phyloP scores from a whole-genome alignment of 2,329 filamentous ascomycete genomes.

The Neopestalotiopsis sp. region DNA sequence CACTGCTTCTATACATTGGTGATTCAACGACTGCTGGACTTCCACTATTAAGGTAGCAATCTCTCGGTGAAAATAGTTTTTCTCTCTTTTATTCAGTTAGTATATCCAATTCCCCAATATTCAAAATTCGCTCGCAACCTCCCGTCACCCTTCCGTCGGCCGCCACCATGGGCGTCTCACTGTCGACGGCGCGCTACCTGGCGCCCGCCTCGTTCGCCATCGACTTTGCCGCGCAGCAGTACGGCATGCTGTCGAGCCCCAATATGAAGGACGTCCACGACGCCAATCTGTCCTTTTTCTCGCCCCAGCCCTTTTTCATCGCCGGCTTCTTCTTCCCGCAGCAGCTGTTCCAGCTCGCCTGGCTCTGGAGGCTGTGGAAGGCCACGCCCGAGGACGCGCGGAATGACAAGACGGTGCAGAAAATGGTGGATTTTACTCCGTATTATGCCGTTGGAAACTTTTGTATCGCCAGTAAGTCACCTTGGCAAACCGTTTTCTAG shows the following conservation, averaged over 20 bases:
- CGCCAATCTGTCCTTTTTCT: slow-evolving; percentile 63
- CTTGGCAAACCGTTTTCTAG: neutral
- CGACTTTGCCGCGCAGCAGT: slow-evolving; percentile 64
- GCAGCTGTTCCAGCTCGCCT: slow-evolving; percentile 62
- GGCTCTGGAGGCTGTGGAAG: slow-evolving; percentile 62
- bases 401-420: slow-evolving; percentile 47
- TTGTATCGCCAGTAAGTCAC: slow-evolving; percentile 59
- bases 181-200: slow-evolving; percentile 58
- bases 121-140: neutral
- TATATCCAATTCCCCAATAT: neutral
- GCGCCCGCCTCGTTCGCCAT: slow-evolving; percentile 60
- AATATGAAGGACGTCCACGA: slow-evolving; percentile 67
- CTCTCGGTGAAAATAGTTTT: too few relatives aligned
- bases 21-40: neutral
- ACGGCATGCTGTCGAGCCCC: slow-evolving; percentile 60
- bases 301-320: slow-evolving; percentile 63
- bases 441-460: slow-evolving; percentile 62
- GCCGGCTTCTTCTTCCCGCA: slow-evolving; percentile 67
- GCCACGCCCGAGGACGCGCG: slow-evolving; percentile 44
- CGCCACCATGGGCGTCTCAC: slow-evolving; percentile 54
- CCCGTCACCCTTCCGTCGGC: slow-evolving; percentile 12
- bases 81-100: too few relatives aligned
- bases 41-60: neutral
- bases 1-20: neutral
- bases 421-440: slow-evolving; percentile 60